Evolutionary conservation across 177 flowering plant genomes (phyloP), one percentile per base, ranked within the genome.

Genomic region (Telopea speciosissima): DNA sequence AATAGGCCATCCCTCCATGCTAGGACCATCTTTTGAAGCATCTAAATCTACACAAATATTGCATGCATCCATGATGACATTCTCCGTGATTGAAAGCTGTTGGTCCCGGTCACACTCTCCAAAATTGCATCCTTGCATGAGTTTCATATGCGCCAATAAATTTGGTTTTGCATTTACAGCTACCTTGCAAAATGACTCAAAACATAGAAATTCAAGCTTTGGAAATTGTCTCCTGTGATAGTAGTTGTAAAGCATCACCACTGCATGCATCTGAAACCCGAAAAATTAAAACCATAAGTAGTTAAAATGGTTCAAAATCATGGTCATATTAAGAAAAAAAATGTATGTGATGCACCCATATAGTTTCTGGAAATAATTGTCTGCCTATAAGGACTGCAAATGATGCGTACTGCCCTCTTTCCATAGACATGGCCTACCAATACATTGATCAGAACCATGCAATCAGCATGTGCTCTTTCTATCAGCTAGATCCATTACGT

Each of bases 211-310:
- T 72, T 84, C 83, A 11, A 85, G 81, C 17, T 80, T 74, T 22
- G 82, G 89, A 68, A 85, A 80, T 36, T 77, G 81, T 68, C 87
- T 91, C 80, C 92, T 73, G 77, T 88, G 96, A 79, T 89, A 91
- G 76, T 93, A 96, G 80, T 96, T 96, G 85, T 93, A 93, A 8
- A 96, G 88, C 73, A 91, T 61, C 74, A 87, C 95, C 71, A 85
- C 97, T 62, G 97, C 95, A 79, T 88, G 96, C 76, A 89, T 82
- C 99, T 96, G 80, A 70, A 76, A 68, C 68, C 12, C 45, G 65
- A 44, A 5, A 45, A 24, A 17, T 42, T 12, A 26, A 63, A 61
- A 52, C 23, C 36, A 54, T 40, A 49, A 63, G 42, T 12, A 63
- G 22, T 25, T 44, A 40, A 42, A 16, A 56, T 26, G 28, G 25